Evolutionary conservation across 495 filamentous ascomycete genomes (phyloP), one percentile per base, ranked within the genome.

Genomic region (Xylaria sp.): DNA sequence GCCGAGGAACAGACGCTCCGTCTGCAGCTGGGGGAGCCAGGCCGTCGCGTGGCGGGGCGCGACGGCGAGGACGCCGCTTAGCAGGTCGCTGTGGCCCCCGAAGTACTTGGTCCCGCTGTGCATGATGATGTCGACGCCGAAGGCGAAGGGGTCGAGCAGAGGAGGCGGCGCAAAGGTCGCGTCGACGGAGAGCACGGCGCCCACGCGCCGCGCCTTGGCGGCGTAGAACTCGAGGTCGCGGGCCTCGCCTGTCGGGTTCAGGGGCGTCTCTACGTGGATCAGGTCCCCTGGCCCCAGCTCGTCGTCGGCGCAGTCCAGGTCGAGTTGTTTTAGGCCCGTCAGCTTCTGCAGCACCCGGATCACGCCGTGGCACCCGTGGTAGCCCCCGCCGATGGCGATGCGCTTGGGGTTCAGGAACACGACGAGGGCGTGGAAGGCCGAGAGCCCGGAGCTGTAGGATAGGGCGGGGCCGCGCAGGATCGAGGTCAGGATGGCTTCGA

Each of bases 101-200:
- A 99, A 87, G 79, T 97, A 99, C 85, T 99, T 99, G 11, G 94
- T 96, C 15, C 93, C 96, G 29, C 86, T 90, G 80, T 99, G 96
- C 91, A 98, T 91, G 26, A 97, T 88, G 0, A 93, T 79, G 80
- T 98, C 94, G 3, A 91, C 93, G 68, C 94, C 94, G 75, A 84
- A 90, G 43, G 74, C 57, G 77, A 97, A 97, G 2, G 96, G 96
- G 73, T 97, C 93, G 79, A 93, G 91, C 46, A 99, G 84, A 29
- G 90, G 90, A 17, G 96, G 96, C n/a, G 96, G 96, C 1, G 89
- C 96, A 77, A 99, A 97, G 0, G 96, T 99, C 0, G 91, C 87
- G 80, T 99, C 96, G 5, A 99, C 93, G 19, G 90, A 89, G n/a
- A 98, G 83, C 67, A 83, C 85, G 6, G 93, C 93, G 14, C 96